A percentile compares a stretch with the other conserved stretches of the same genome.
Conservation (phyloP, 371 early-diverging fungal species). For the Lichtheimia ramosa region DNA sequence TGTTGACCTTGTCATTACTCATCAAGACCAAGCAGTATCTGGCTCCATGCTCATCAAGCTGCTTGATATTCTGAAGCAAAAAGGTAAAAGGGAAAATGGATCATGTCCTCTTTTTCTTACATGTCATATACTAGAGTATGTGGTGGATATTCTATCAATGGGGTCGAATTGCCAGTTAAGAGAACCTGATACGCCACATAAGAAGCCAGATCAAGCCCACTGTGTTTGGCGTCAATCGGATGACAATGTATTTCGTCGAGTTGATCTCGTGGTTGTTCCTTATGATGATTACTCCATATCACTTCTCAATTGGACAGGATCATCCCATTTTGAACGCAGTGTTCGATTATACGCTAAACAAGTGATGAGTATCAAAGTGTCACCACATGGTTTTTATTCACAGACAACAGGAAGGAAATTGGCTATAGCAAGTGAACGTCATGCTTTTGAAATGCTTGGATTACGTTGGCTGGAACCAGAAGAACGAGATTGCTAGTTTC, state of each 20-base stretch:
- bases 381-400: slow-evolving; percentile 15
- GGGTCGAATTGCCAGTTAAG: slow-evolving; percentile 11
- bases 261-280: slow-evolving; percentile 20
- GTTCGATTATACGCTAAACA: slow-evolving; percentile 19
- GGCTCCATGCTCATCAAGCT: slow-evolving; percentile 3
- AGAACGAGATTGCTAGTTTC: slow-evolving; percentile 17
- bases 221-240: slow-evolving; percentile 18
- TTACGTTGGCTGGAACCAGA: slow-evolving; percentile 18
- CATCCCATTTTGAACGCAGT: slow-evolving; percentile 21
- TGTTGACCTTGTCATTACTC: slow-evolving; percentile 23
- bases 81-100: neutral
- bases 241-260: slow-evolving; percentile 13
- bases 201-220: slow-evolving; percentile 17
- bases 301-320: slow-evolving; percentile 27
- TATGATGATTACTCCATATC: slow-evolving; percentile 19
- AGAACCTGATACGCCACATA: slow-evolving; percentile 7
- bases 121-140: neutral
- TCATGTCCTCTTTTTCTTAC: neutral
- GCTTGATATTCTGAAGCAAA: slow-evolving; percentile 5
- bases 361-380: slow-evolving; percentile 13
- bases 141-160: slow-evolving; percentile 16
- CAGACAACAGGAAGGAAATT: slow-evolving; percentile 5
- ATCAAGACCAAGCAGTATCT: slow-evolving; percentile 7
- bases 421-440: slow-evolving; percentile 11
- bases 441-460: slow-evolving; percentile 20